Evolutionary conservation across 2,329 filamentous ascomycete genomes (phyloP).

Genomic region (Colletotrichum lentis): DNA sequence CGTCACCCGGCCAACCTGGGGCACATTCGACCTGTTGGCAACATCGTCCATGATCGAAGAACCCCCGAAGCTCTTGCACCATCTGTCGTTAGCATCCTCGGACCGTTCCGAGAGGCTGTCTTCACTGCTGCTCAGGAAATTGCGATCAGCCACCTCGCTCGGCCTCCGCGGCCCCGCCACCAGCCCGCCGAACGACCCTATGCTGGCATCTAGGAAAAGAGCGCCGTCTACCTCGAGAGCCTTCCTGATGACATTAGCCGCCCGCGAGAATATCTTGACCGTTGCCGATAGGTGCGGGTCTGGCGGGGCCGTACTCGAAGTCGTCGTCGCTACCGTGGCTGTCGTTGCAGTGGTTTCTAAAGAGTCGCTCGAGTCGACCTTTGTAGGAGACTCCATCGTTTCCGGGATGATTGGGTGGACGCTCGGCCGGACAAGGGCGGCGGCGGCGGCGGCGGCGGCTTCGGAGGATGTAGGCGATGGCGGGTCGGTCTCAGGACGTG

Average conservation of each 20-base stretch:
- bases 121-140: conserved; percentile 41
- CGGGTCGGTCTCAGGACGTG: conserved; percentile 1
- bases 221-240: conserved; percentile 48
- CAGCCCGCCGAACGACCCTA: conserved; percentile 44
- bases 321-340: conserved; percentile 31
- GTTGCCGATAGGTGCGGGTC: conserved; percentile 35
- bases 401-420: conserved; percentile 26
- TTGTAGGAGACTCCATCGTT: conserved; percentile 2
- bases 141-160: conserved; percentile 35
- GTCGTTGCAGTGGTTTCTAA: conserved; percentile 29
- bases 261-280: conserved; percentile 51
- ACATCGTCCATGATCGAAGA: conserved; percentile 46
- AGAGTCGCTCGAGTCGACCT: conserved; percentile 32
- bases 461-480: conserved; percentile 3
- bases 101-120: conserved; percentile 35
- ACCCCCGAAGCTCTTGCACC: conserved; percentile 51
- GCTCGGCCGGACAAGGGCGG: conserved; percentile 23
- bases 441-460: not conserved
- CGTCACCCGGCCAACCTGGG: conserved; percentile 35
- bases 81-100: conserved; percentile 26
- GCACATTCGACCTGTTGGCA: conserved; percentile 44
- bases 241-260: conserved; percentile 54
- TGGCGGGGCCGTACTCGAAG: conserved; percentile 32
- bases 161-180: conserved; percentile 38
- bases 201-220: conserved; percentile 39